phyloP scores from a whole-genome alignment of 495 filamentous ascomycete genomes.

The Letharia lupina region DNA sequence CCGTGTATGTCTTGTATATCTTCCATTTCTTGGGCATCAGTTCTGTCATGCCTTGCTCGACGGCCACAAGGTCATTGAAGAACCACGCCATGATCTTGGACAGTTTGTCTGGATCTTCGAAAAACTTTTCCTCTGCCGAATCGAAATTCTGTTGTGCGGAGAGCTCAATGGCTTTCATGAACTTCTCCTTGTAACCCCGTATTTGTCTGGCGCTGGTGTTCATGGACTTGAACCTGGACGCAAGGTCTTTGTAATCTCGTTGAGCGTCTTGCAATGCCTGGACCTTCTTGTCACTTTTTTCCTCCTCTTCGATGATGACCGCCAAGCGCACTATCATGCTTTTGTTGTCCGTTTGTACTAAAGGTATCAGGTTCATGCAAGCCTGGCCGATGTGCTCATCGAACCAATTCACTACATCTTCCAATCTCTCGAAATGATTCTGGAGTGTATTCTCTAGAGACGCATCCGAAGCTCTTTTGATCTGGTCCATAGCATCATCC shows the following conservation, averaged over 20 bases:
- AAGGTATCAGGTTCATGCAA: slow-evolving; percentile 79
- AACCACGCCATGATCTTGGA: slow-evolving; percentile 87
- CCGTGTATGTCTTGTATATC: slow-evolving; percentile 80
- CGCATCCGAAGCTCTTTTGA: slow-evolving; percentile 60
- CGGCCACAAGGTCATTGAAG: slow-evolving; percentile 92
- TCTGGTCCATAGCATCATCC: slow-evolving; percentile 94
- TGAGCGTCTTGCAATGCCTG: slow-evolving; percentile 87
- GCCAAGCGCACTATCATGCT: slow-evolving; percentile 86
- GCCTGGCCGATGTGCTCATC: slow-evolving; percentile 87
- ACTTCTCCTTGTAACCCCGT: slow-evolving; percentile 96
- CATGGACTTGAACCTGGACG: slow-evolving; percentile 87
- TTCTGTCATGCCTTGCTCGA: slow-evolving; percentile 77
- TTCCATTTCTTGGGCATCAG: slow-evolving; percentile 97
- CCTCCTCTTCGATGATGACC: slow-evolving; percentile 87
- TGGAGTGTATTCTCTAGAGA: slow-evolving; percentile 70
- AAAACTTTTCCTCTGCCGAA: slow-evolving; percentile 63
- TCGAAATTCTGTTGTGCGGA: slow-evolving; percentile 66
- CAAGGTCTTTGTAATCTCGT: slow-evolving; percentile 89
- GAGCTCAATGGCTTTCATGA: slow-evolving; percentile 68
- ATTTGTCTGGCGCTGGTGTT: slow-evolving; percentile 81
- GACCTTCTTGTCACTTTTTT: slow-evolving; percentile 87
- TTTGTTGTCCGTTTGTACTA: slow-evolving; percentile 74
- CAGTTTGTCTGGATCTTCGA: slow-evolving; percentile 71
- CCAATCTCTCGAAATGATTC: slow-evolving; percentile 81
- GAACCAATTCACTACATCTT: slow-evolving; percentile 83